These are phyloP conservation scores for Phytophthora pluvialis DNA, from an alignment of 352 stramenopile genomes.

Conservation along the genomic window DNA sequence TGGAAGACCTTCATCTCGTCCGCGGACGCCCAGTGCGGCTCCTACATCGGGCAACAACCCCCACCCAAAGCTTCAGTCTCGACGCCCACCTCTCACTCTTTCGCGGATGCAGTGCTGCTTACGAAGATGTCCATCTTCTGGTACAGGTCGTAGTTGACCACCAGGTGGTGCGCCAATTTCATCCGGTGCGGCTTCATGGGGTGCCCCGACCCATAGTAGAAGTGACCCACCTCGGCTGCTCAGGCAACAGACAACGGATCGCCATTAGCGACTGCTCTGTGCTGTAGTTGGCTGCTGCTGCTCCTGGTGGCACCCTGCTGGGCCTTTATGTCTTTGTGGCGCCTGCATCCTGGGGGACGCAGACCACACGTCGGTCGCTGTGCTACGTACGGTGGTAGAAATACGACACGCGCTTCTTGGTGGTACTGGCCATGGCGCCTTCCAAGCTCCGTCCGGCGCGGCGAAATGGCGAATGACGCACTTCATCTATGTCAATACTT, in stretches of 20 bases:
- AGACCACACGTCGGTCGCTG: background rate
- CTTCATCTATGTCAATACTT: conserved; percentile 13
- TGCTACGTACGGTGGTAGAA: conserved; percentile 84
- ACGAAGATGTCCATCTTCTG: conserved; percentile 99
- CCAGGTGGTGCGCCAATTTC: conserved; percentile 97
- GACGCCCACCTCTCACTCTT: background rate
- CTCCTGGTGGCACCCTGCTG: background rate
- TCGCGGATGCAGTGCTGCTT: background rate
- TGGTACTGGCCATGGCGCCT: conserved; percentile 33
- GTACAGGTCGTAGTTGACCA: conserved; percentile 98
- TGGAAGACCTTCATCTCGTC: conserved; percentile 98
- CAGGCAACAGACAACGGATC: background rate
- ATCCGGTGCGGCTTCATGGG: conserved; percentile 98
- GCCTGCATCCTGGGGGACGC: background rate
- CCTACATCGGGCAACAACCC: conserved; percentile 34
- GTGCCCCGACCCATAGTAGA: conserved; percentile 96
- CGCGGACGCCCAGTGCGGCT: conserved; percentile 75
- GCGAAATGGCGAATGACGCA: conserved; percentile 28
- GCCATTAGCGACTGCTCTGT: background rate
- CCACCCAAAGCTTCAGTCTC: conserved; percentile 2
- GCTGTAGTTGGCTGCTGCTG: too few relatives aligned
- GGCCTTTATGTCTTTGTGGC: conserved; percentile 16
- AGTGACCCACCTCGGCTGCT: conserved; percentile 94
- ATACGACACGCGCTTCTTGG: conserved; percentile 84
- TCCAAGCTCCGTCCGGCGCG: conserved; percentile 6